These are phyloP conservation scores for Penicillium cosmopolitanum DNA, from an alignment of 495 filamentous ascomycete species.

Conservation along the genomic window DNA sequence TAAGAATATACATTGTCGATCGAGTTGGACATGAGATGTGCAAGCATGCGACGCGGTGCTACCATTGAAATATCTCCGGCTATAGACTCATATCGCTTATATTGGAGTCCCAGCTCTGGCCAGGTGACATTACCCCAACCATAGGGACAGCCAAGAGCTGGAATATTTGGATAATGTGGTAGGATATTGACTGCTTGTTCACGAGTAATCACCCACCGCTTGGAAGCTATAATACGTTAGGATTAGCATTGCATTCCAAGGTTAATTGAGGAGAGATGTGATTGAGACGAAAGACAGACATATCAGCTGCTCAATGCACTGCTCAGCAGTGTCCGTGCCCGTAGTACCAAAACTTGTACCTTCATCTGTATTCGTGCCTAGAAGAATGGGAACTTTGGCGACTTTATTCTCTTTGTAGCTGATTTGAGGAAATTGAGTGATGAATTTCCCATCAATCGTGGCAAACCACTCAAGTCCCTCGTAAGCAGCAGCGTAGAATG, in stretches of 20 bases:
- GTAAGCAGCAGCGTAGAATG: slow-evolving; percentile 57
- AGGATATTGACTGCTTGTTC: slow-evolving; percentile 35
- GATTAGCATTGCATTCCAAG: background rate
- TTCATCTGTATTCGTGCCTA: slow-evolving; percentile 54
- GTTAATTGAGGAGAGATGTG: background rate
- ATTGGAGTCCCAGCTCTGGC: slow-evolving; percentile 48
- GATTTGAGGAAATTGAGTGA: slow-evolving; percentile 45
- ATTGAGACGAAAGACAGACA: slow-evolving; percentile 24
- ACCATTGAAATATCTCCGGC: slow-evolving; percentile 59
- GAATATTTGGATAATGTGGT: slow-evolving; percentile 46
- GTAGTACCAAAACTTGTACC: slow-evolving; percentile 51
- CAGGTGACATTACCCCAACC: slow-evolving; percentile 53
- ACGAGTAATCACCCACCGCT: slow-evolving; percentile 39
- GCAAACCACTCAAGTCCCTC: slow-evolving; percentile 44
- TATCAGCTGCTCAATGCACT: slow-evolving; percentile 47
- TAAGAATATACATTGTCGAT: slow-evolving; percentile 56
- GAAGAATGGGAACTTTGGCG: slow-evolving; percentile 48
- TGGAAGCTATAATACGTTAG: slow-evolving; percentile 29
- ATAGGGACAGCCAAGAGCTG: slow-evolving; percentile 49
- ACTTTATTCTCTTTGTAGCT: slow-evolving; percentile 38
- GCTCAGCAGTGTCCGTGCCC: slow-evolving; percentile 46
- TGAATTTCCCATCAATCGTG: slow-evolving; percentile 56
- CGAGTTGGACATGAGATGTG: slow-evolving; percentile 48
- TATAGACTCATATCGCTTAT: slow-evolving; percentile 56
- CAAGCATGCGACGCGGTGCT: slow-evolving; percentile 55